Evolutionary conservation across 1,139 yeast genomes (phyloP), one percentile per base, ranked within the genome.

Genomic region (Ashbya aceris): DNA sequence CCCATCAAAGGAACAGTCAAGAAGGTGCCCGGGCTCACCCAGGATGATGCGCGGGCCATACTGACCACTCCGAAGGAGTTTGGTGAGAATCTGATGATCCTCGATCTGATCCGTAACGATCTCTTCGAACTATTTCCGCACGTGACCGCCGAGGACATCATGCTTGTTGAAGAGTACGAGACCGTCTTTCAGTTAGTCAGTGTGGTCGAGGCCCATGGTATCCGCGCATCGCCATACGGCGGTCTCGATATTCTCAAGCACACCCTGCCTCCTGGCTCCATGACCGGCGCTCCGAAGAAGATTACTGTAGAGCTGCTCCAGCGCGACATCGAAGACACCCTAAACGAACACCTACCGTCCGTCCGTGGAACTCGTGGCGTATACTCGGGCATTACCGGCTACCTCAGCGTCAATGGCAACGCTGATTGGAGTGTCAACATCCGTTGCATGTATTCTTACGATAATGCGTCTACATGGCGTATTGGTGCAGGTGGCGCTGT

Each of bases 401-500:
- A 87, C 65, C 87, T 96, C 95, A 83, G 95, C 1, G 71, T 85
- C 7, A 79, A 87, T 33, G 89, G 84, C 54, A 80, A 77, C 43
- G 84, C 95, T 0, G 98, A 93, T 61, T 93, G 97, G 97, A 84
- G 95, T 49, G 99, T 93, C 6, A 76, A 87, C 38, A 93, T 93
- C 44, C 71, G 99, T 35, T 84, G 96, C 3, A 71, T 87, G 38
- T 87, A 77, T 62, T 75, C 76, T 45, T 86, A 87, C 61, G 56
- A 60, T 13, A 58, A 56, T 1, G 60, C 58, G 1, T 47, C 46
- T 20, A 53, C 69, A 8, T 91, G 96, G 95, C 70, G 89, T 51
- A 77, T 91, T 45, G 99, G 99, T 2, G 98, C 98, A 7, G 99
- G 99, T 8, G 99, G 99, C 7, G 99, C 98, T 27, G 81, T 93